phyloP scores from a whole-genome alignment of 306 rosid species.

The Crotalaria pallida region DNA sequence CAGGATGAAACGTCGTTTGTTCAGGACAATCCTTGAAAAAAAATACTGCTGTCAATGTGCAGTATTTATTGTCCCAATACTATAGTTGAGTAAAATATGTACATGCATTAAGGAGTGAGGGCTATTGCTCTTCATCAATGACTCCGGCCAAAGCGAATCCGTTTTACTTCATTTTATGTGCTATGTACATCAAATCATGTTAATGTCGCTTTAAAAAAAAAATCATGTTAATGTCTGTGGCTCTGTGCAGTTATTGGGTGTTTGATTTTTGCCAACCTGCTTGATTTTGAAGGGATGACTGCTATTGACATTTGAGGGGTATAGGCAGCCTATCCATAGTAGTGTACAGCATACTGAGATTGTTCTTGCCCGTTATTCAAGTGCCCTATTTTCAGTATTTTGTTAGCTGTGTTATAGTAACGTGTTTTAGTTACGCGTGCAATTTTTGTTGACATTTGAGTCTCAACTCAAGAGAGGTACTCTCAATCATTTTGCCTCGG shows the following conservation, averaged over 20 bases:
- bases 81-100: background rate
- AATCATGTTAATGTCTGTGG: no score
- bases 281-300: slow-evolving; percentile 4
- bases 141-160: background rate
- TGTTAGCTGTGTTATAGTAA: background rate
- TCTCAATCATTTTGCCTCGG: background rate
- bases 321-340: background rate
- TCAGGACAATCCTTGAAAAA: background rate
- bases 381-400: background rate
- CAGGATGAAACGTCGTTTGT: background rate
- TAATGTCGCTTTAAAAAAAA: no score
- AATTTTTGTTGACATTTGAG: background rate
- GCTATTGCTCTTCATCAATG: slow-evolving; percentile 3
- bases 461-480: background rate
- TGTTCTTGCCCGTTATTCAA: background rate
- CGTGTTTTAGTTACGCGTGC: no score
- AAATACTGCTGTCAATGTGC: background rate
- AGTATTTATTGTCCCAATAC: background rate
- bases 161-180: background rate
- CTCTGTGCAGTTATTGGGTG: background rate
- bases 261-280: background rate
- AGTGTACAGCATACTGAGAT: background rate
- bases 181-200: background rate
- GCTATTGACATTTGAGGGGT: background rate
- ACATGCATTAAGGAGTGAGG: background rate